A percentile compares a stretch with the other conserved stretches of the same genome.
Conservation (phyloP, 768 basidiomycete species). For the Cubamyces sp. region DNA sequence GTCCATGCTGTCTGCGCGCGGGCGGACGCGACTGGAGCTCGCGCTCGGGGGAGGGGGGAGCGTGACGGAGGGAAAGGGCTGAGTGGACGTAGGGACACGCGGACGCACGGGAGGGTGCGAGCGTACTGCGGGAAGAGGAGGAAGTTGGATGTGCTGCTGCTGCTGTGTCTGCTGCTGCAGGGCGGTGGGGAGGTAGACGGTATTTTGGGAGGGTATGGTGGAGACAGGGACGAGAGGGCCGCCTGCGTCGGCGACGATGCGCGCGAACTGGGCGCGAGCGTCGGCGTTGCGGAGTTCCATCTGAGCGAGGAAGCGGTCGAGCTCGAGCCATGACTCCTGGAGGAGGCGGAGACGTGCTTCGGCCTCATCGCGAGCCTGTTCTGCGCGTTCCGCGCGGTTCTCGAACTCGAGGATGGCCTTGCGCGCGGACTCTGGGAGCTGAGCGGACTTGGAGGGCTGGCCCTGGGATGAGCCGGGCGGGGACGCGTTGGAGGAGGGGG, state of each 20-base stretch:
- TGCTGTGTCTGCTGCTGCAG: constrained; percentile 8
- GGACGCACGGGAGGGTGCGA: constrained; percentile 6
- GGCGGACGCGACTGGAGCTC: constrained; percentile 44
- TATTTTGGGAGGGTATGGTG: constrained; percentile 23
- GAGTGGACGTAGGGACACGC: constrained; percentile 32
- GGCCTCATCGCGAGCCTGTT: constrained; percentile 58
- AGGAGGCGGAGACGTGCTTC: constrained; percentile 47
- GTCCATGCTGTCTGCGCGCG: constrained; percentile 49
- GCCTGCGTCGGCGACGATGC: constrained; percentile 49
- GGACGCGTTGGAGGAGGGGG: constrained; percentile 30
- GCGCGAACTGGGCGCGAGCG: constrained; percentile 50
- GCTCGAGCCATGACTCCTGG: constrained; percentile 53
- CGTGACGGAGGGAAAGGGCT: constrained; percentile 38
- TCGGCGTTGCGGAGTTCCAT: constrained; percentile 53
- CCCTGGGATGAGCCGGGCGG: constrained; percentile 28
- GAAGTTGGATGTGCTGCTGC: constrained; percentile 4
- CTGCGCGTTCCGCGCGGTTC: constrained; percentile 52
- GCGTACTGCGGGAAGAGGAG: constrained; percentile 15
- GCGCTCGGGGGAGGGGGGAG: constrained; percentile 47
- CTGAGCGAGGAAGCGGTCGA: constrained; percentile 50
- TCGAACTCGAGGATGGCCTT: constrained; percentile 49
- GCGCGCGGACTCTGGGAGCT: constrained; percentile 38
- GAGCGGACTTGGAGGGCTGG: constrained; percentile 22
- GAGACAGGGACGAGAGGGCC: constrained; percentile 45
- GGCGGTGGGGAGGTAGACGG: constrained; percentile 18